These are phyloP conservation scores for Hydnomerulius pinastri DNA, from an alignment of 768 basidiomycete genomes.

Conservation along the genomic window DNA sequence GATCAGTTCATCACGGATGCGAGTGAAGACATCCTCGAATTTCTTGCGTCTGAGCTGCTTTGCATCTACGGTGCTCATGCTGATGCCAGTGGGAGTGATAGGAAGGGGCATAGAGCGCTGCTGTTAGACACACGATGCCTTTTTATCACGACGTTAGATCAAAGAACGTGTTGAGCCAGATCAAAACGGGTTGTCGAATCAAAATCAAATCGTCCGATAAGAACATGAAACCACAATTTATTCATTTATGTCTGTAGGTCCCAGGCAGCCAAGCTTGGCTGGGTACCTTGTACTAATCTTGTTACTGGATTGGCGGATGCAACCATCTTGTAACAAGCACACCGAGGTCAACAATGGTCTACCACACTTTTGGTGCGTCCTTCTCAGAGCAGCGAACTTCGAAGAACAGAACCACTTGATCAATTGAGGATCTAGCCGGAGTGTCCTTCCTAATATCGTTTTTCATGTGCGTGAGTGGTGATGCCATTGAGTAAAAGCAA, in stretches of 20 bases:
- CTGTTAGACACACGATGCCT: neutral
- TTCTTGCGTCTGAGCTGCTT: slow-evolving; percentile 53
- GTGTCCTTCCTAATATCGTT: no score
- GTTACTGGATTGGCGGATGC: neutral
- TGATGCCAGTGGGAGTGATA: neutral
- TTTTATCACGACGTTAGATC: slow-evolving; percentile 11
- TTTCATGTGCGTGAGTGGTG: slow-evolving; percentile 19
- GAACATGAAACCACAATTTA: neutral
- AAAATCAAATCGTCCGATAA: neutral
- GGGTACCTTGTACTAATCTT: no score
- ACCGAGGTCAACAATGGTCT: no score
- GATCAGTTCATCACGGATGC: slow-evolving; percentile 78
- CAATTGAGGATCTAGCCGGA: no score
- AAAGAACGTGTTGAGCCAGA: neutral
- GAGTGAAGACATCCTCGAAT: slow-evolving; percentile 74
- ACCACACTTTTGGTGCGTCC: no score
- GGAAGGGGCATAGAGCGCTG: neutral
- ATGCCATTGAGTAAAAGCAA: slow-evolving; percentile 18
- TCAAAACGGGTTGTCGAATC: neutral
- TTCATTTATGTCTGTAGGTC: neutral
- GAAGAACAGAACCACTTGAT: no score
- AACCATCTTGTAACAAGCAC: no score
- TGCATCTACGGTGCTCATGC: slow-evolving; percentile 26
- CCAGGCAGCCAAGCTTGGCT: no score
- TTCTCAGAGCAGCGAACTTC: no score